Evolutionary conservation across 1,139 yeast genomes (phyloP).

Genomic region (Hyphopichia pseudoburtonii): DNA sequence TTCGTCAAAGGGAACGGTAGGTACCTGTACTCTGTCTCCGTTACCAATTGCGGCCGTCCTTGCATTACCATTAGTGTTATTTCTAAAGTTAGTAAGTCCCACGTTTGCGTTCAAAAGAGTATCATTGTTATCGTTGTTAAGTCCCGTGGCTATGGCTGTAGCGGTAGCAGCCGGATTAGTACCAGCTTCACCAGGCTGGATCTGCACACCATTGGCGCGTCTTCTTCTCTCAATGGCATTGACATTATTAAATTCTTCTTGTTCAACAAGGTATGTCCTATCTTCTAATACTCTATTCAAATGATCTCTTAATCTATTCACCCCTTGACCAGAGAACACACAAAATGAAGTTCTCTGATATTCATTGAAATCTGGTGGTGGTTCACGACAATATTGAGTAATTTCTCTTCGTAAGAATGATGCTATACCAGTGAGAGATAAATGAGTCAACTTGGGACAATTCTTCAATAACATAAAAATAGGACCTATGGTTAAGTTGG

Average conservation of each 20-base stretch:
- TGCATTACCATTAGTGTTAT: neutral
- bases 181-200: too few species aligned
- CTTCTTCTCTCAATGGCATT: slow-evolving; percentile 35
- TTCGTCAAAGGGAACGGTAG: slow-evolving; percentile 15
- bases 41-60: too few species aligned
- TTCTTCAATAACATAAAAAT: slow-evolving; percentile 71
- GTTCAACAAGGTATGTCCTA: slow-evolving; percentile 40
- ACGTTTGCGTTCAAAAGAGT: too few species aligned
- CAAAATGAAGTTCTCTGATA: slow-evolving; percentile 87
- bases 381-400: slow-evolving; percentile 86
- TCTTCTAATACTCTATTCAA: slow-evolving; percentile 50
- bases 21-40: neutral
- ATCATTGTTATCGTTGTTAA: too few species aligned
- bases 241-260: slow-evolving; percentile 35
- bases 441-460: slow-evolving; percentile 86
- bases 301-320: slow-evolving; percentile 65
- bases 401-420: slow-evolving; percentile 86
- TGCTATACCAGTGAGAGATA: slow-evolving; percentile 84
- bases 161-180: too few species aligned
- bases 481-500: slow-evolving; percentile 71
- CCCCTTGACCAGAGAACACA: slow-evolving; percentile 93
- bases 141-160: too few species aligned
- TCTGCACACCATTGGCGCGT: slow-evolving; percentile 3
- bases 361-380: slow-evolving; percentile 90
- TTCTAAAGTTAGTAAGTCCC: too few species aligned